These are phyloP conservation scores for Scheffersomyces coipomensis DNA, from an alignment of 805 yeast species.

Conservation along the genomic window DNA sequence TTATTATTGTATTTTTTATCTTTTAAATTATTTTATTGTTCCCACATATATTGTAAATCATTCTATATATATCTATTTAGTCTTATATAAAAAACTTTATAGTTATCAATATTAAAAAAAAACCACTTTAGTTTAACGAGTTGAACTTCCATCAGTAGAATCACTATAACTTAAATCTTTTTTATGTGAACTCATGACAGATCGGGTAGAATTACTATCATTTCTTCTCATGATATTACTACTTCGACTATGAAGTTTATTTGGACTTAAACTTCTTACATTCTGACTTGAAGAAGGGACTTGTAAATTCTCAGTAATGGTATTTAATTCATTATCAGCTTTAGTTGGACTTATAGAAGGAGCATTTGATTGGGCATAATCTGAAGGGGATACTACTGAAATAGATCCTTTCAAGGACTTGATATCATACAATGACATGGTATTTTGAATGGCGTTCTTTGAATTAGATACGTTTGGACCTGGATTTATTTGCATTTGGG, in stretches of 20 bases:
- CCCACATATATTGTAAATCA: no score
- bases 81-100: no score
- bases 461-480: neutral
- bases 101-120: no score
- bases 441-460: neutral
- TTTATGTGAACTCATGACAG: neutral
- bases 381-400: slow-evolving; percentile 7
- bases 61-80: no score
- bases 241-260: neutral
- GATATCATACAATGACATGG: slow-evolving; percentile 9
- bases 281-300: slow-evolving; percentile 9
- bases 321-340: neutral
- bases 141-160: neutral
- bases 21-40: no score
- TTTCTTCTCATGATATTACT: slow-evolving; percentile 6
- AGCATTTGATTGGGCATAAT: slow-evolving; percentile 2
- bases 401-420: slow-evolving; percentile 22
- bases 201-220: slow-evolving; percentile 7
- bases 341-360: slow-evolving; percentile 1
- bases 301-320: slow-evolving; percentile 1
- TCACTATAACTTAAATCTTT: slow-evolving; percentile 1
- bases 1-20: no score
- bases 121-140: neutral
- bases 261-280: slow-evolving; percentile 3
- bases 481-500: neutral